Evolutionary conservation across 768 basidiomycete genomes (phyloP).

Genomic region (Coprinellus micaceus): DNA sequence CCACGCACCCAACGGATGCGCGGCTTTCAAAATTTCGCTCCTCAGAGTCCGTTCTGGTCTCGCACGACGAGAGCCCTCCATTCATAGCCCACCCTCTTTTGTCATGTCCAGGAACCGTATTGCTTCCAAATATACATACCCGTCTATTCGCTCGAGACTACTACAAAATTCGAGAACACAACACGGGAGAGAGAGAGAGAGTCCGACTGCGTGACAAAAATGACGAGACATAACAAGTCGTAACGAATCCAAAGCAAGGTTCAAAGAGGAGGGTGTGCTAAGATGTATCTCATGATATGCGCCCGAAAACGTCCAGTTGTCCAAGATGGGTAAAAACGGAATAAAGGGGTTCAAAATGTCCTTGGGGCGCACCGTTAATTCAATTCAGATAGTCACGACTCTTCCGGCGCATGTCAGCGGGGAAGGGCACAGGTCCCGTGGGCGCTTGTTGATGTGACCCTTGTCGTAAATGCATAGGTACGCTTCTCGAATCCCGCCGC

Average conservation of each 20-base stretch:
- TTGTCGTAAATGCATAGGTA: conserved; percentile 12
- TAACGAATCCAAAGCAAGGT: neutral
- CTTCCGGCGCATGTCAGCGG: conserved; percentile 35
- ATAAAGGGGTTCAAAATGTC: neutral
- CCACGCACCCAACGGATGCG: too few species aligned
- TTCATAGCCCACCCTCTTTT: neutral
- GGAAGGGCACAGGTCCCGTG: conserved; percentile 55
- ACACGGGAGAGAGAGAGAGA: neutral
- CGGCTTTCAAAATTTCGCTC: neutral
- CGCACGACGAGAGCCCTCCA: neutral
- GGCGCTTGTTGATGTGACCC: too few species aligned
- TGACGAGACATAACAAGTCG: neutral
- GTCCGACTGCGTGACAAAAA: conserved; percentile 4
- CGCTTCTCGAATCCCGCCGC: conserved; percentile 33
- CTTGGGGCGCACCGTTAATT: conserved; percentile 14
- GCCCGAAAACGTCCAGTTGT: conserved; percentile 1
- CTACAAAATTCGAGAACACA: neutral
- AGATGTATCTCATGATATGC: neutral
- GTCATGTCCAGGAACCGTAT: neutral
- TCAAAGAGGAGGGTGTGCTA: neutral
- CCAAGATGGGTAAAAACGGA: conserved; percentile 7
- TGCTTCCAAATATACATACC: neutral
- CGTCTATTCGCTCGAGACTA: neutral
- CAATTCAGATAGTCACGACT: conserved; percentile 35
- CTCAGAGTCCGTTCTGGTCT: neutral